Base-by-base conservation (phyloP, 2,329 filamentous ascomycete genomes). In the Colletotrichum ledebouriae region DNA sequence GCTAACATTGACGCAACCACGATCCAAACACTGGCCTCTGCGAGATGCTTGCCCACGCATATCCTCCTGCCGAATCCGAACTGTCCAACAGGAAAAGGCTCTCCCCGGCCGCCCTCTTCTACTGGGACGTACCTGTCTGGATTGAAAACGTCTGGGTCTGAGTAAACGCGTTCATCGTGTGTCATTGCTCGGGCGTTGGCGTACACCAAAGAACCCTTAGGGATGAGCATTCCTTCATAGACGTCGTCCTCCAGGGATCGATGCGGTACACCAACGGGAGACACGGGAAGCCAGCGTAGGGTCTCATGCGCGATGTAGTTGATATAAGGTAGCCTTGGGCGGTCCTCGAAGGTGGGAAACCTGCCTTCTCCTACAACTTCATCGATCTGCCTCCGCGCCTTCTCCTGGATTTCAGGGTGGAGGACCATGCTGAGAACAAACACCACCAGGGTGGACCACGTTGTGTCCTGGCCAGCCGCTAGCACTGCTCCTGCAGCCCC, bases 141-240 rank as follows among this genome's bases (percentile, higher is more conserved):
- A 41, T 83, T 76, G 71, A 86, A 86, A 1, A 58, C 61, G 9
- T 81, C 78, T 0, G 83, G 81, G 44, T 83, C 67, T 1, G 59
- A 62, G 74, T 85, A 86, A 0, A 77, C 73, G 2, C 59, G 46
- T 55, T 78, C 71, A 65, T 86, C 78, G 34, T 78, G 77, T 12
- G 78, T 80, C 80, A 84, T 86, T 41, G 81, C 80, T 9, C 78
- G 75, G 6, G 78, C 74, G 50, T 83, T 85, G 25, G 80, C 78
- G 58, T 79, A 78, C 2, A 84, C 75, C 6, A 81, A 73, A 3
- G 80, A 79, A 1, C 87, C 87, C 9, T 82, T 83, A 2, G 86
- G 86, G 47, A 90, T 88, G 63, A 82, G 81, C 75, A 86, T 85
- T 20, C 83, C 86, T 11, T 84, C 76, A 72, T 88, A 89, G 6